These are phyloP conservation scores for Lecanosticta acicola DNA, from an alignment of 2,329 filamentous ascomycete species.

Conservation along the genomic window DNA sequence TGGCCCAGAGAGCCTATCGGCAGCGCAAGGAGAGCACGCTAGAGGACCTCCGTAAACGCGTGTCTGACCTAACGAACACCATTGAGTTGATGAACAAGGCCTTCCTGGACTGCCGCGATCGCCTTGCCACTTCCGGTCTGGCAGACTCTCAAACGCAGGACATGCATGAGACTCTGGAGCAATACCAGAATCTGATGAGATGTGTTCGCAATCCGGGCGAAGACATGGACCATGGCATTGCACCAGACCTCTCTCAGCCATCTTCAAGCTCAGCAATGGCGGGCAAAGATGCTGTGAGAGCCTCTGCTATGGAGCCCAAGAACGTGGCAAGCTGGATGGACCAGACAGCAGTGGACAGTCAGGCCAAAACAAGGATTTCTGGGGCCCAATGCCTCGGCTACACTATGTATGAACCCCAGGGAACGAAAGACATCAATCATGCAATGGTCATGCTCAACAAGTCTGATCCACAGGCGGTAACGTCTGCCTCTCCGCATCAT, in stretches of 20 bases:
- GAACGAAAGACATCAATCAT: neutral
- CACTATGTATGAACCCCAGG: conserved; percentile 16
- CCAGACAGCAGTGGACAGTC: conserved; percentile 12
- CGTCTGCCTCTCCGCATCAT: conserved; percentile 1
- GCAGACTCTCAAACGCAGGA: conserved; percentile 17
- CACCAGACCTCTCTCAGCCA: neutral
- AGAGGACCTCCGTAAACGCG: conserved; percentile 62
- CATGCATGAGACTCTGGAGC: conserved; percentile 17
- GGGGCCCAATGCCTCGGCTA: conserved; percentile 24
- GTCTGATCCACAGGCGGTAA: too few relatives aligned
- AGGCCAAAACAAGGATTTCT: conserved; percentile 3
- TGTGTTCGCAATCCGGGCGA: conserved; percentile 21
- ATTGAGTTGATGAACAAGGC: conserved; percentile 69
- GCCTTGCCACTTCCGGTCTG: conserved; percentile 18
- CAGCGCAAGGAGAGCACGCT: conserved; percentile 81
- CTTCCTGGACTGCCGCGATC: conserved; percentile 48
- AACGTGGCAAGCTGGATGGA: conserved; percentile 28
- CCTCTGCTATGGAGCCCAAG: conserved; percentile 8
- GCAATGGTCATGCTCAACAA: neutral
- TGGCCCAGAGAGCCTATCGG: conserved; percentile 80
- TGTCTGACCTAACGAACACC: conserved; percentile 61
- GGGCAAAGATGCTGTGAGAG: neutral
- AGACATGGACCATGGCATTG: conserved; percentile 4
- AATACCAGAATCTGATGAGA: conserved; percentile 20
- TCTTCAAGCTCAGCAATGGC: conserved; percentile 1